These are phyloP conservation scores for Phaeosphaeriaceae sp. DNA, from an alignment of 2,329 filamentous ascomycete species.

Conservation along the genomic window DNA sequence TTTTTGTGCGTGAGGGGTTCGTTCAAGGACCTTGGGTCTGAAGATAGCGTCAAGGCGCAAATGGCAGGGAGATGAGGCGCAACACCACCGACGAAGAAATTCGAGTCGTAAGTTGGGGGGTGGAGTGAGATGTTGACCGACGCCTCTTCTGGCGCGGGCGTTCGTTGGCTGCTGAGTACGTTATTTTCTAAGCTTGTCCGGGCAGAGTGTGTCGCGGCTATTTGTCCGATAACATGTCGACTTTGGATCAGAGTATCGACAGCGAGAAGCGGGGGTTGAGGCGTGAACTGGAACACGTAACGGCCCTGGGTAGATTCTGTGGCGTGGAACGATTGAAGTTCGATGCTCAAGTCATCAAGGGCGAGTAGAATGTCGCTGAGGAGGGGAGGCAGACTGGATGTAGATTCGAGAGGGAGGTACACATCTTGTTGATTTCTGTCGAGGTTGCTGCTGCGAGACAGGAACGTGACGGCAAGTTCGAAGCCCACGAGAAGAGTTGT, in stretches of 20 bases:
- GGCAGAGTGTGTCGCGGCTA: conserved; percentile 68
- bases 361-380: conserved; percentile 70
- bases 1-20: conserved; percentile 22
- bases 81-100: conserved; percentile 74
- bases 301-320: conserved; percentile 73
- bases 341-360: conserved; percentile 68
- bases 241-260: conserved; percentile 76
- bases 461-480: conserved; percentile 80
- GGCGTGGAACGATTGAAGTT: conserved; percentile 75
- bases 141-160: conserved; percentile 65
- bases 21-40: background rate
- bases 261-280: conserved; percentile 68
- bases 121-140: conserved; percentile 75
- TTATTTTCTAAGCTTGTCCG: conserved; percentile 78
- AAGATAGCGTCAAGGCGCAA: conserved; percentile 68
- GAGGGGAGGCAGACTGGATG: conserved; percentile 71
- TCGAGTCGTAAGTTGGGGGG: conserved; percentile 60
- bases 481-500: conserved; percentile 75
- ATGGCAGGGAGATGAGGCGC: conserved; percentile 70
- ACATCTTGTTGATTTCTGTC: conserved; percentile 18
- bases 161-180: conserved; percentile 59
- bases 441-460: conserved; percentile 55
- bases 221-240: conserved; percentile 70
- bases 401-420: conserved; percentile 60
- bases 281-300: conserved; percentile 77